phyloP scores from a whole-genome alignment of 73 alveolate species.

The Tetrahymena elliotti region DNA sequence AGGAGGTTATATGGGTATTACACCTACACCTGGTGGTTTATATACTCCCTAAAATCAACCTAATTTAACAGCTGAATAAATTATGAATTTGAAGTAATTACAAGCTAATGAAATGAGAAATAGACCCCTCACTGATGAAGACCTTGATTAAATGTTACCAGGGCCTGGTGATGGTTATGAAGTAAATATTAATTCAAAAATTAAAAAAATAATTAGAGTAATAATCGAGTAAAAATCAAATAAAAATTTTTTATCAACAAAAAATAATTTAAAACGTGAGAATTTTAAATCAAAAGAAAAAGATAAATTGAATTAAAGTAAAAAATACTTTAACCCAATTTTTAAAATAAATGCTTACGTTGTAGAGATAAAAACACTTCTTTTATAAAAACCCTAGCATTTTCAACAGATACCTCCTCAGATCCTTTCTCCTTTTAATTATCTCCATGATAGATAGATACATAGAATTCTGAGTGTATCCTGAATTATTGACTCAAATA shows the following conservation, averaged over 20 bases:
- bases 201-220: neutral
- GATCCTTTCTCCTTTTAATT: neutral
- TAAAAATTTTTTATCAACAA: neutral
- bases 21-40: conserved; percentile 36
- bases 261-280: neutral
- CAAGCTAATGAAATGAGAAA: conserved; percentile 90
- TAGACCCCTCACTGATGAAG: conserved; percentile 92
- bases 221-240: neutral
- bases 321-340: neutral
- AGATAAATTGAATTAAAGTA: neutral
- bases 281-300: neutral
- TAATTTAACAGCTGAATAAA: conserved; percentile 42
- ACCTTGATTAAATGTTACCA: conserved; percentile 25
- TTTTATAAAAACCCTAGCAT: neutral
- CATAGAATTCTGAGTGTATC: neutral
- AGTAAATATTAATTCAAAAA: neutral
- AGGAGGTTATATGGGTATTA: conserved; percentile 32
- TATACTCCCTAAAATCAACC: conserved; percentile 20
- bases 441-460: neutral
- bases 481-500: neutral
- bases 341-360: neutral
- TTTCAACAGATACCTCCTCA: neutral
- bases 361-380: neutral
- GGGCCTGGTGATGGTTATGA: conserved; percentile 42
- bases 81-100: conserved; percentile 57